phyloP scores from a whole-genome alignment of 2,329 filamentous ascomycete genomes.

The Fusarium paranaense region DNA sequence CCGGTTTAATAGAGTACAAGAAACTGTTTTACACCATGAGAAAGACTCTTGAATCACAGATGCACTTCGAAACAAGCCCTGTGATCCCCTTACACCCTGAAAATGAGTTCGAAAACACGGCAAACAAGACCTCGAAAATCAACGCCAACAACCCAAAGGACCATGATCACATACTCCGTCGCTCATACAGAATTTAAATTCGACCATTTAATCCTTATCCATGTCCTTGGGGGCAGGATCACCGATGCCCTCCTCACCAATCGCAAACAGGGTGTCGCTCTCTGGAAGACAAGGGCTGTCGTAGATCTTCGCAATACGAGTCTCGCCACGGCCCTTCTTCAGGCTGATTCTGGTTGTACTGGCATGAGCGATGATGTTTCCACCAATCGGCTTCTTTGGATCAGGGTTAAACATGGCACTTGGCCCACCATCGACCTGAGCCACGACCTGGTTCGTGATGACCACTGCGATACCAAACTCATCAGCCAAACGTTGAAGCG shows the following conservation, averaged over 20 bases:
- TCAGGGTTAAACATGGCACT: slow-evolving; percentile 99
- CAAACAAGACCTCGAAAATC: slow-evolving; percentile 20
- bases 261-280: slow-evolving; percentile 96
- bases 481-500: slow-evolving; percentile 80
- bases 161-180: slow-evolving; percentile 38
- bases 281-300: slow-evolving; percentile 97
- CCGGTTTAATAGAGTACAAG: neutral
- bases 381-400: slow-evolving; percentile 98
- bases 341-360: slow-evolving; percentile 94
- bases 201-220: slow-evolving; percentile 75
- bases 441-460: slow-evolving; percentile 98
- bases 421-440: slow-evolving; percentile 95
- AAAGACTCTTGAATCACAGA: neutral
- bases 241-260: slow-evolving; percentile 95
- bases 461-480: slow-evolving; percentile 97
- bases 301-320: slow-evolving; percentile 98
- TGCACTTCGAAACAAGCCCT: slow-evolving; percentile 8
- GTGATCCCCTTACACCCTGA: neutral
- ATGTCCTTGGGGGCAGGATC: slow-evolving; percentile 96
- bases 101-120: slow-evolving; percentile 7
- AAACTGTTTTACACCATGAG: neutral
- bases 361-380: slow-evolving; percentile 98
- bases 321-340: slow-evolving; percentile 96
- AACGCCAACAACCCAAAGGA: slow-evolving; percentile 48
- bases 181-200: slow-evolving; percentile 27